Base-by-base conservation (phyloP, 768 basidiomycete genomes). In the Podaxis pistillaris region DNA sequence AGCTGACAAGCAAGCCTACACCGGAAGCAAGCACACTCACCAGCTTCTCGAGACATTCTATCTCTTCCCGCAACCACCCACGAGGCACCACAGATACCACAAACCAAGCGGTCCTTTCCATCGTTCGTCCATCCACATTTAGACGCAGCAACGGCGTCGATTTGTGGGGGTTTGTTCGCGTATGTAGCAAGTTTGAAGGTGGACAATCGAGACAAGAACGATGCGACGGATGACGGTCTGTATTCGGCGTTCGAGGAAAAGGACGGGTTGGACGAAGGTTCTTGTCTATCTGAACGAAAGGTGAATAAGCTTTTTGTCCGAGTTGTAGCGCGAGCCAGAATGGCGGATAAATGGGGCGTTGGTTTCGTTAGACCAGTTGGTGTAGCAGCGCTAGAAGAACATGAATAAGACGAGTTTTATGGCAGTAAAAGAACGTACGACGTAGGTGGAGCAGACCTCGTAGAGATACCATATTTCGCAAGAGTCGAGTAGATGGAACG, bases 71-170 rank as follows among this genome's bases (percentile, higher is more conserved):
- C 86, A 15, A 92, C 79, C 5, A 91, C 86, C 91, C 91, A 93
- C 36, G 89, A 89, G 11, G 81, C 79, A 60, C 76, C 78, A 67
- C 91, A 93, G 17, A 93, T 73, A 2, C 86, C 86, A 67, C 91
- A 93, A 2, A 89, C 80, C 19, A 93, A 73, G 52, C 91, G 79
- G 63, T 93, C 91, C 73, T 90, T 92, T 47, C 90, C 90, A 56
- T 92, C 86, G 64, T 94, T 94, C 24, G 83, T 77, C 92, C 92
- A 94, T 1, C 92, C 92, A 69, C 89, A 91, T 71, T 84, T 90
- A 0, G 91, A 80, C 2, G 92, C 91, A 17, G 91, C 86, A 13
- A 93, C 90, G 1, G 91, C 87, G 61, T 94, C 85, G 30, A 93
- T 87, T 9, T 79, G 77, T 0, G 83, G 59, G 0, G 91, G 90